Evolutionary conservation across 179 eudicot species (phyloP), one percentile per base, ranked within the genome.

Genomic region (Corrigiola litoralis): DNA sequence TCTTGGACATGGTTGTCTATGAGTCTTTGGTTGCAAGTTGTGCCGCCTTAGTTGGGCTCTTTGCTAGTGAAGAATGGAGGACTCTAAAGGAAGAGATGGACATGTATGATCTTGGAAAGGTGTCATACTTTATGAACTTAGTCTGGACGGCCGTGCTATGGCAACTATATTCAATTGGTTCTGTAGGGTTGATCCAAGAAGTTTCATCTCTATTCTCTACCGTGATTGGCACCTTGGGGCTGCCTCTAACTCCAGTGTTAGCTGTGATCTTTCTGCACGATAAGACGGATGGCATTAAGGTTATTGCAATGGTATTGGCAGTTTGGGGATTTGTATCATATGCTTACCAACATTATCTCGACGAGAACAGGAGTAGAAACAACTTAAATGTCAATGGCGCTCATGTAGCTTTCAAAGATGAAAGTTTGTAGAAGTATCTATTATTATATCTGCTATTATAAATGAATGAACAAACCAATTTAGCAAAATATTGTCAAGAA

Each of bases 21-120:
- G 66, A 77, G 16, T 65, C 76, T 1, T 40, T 78, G 16, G 72
- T 82, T 6, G 90, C 98, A 0, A 77, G 78, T 0, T 16, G 48
- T 31, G 77, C 59, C 5, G 71, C 78, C 18, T 25, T 82, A 1
- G 65, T 73, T 8, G 98, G 88, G 45, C 72, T 92, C 2, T 81
- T 89, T 37, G 75, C 65, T 1, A 85, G 89, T 14, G 84, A 90
- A 14, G 87, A 92, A 4, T 87, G 98, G 95, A 80, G 58, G 47
- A 62, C 54, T 0, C 54, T 89, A 13, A 31, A 2, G 1, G 60
- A 11, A 16, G 96, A 92, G 72, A 87, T 85, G 90, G 64, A 36
- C 36, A 68, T 40, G 21, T 92, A 65, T 33, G 44, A 70, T 34
- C 16, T 29, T 4, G 92, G 98, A 27, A 79, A 55, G 23, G 76